Conservation (phyloP, 1,139 yeast genomes). For the Saccharomycopsis crataegensis region DNA sequence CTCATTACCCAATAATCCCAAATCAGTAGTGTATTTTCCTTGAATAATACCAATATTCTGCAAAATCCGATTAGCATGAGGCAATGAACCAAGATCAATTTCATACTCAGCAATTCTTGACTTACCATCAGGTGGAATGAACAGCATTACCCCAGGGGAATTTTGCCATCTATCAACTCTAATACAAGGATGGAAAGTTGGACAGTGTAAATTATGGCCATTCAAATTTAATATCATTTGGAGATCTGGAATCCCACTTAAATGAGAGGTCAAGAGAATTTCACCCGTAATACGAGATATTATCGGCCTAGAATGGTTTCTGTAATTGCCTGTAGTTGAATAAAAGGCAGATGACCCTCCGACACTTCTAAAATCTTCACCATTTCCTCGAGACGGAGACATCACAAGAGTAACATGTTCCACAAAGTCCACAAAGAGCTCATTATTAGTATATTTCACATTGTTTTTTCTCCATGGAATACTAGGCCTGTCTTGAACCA, state of each 20-base stretch:
- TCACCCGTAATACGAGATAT: slow-evolving; percentile 60
- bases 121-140: slow-evolving; percentile 87
- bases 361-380: slow-evolving; percentile 8
- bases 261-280: slow-evolving; percentile 54
- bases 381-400: slow-evolving; percentile 23
- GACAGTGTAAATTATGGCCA: slow-evolving; percentile 39
- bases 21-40: slow-evolving; percentile 51
- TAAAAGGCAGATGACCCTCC: slow-evolving; percentile 29
- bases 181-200: slow-evolving; percentile 37
- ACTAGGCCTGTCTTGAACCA: slow-evolving; percentile 24
- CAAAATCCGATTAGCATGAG: slow-evolving; percentile 25
- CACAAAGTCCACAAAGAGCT: slow-evolving; percentile 69
- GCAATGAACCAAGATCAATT: slow-evolving; percentile 37
- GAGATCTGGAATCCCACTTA: slow-evolving; percentile 72
- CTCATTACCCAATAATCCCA: slow-evolving; percentile 59
- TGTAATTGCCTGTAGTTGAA: slow-evolving; percentile 20
- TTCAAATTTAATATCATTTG: slow-evolving; percentile 44
- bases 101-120: slow-evolving; percentile 59
- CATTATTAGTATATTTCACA: slow-evolving; percentile 65
- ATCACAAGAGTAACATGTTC: slow-evolving; percentile 50
- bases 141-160: slow-evolving; percentile 31
- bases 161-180: slow-evolving; percentile 39
- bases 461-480: slow-evolving; percentile 72
- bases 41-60: slow-evolving; percentile 46
- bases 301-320: slow-evolving; percentile 33